Percentiles rank a stretch among this genome's conserved stretches.
phyloP scores from a whole-genome alignment of 2,329 filamentous ascomycete species.

The Hymenoscyphus infarciens region DNA sequence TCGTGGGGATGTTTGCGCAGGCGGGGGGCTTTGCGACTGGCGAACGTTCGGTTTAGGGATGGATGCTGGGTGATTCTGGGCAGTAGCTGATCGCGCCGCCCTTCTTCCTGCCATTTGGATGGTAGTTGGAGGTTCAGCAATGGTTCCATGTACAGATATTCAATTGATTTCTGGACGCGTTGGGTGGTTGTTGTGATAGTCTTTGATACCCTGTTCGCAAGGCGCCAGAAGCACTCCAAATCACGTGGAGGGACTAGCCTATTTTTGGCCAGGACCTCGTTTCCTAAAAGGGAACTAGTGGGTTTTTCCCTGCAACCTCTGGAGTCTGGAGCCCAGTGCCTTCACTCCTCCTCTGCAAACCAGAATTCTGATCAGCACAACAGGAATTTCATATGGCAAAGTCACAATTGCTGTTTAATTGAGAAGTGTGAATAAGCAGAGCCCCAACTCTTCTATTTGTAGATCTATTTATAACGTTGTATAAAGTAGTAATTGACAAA shows the following conservation, averaged over 20 bases:
- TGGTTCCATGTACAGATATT: not conserved
- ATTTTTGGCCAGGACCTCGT: not conserved
- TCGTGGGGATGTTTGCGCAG: constrained; percentile 4
- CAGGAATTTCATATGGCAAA: not conserved
- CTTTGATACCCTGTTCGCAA: not conserved
- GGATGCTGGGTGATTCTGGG: constrained; percentile 29
- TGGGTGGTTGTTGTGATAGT: not conserved
- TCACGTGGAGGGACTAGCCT: not conserved
- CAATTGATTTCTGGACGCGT: not conserved
- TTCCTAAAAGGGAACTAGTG: not conserved
- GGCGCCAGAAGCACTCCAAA: not conserved
- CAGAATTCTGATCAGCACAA: not conserved
- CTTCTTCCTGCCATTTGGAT: constrained; percentile 9
- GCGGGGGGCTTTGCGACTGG: not conserved
- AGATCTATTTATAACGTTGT: too few species aligned
- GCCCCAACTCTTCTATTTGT: too few species aligned
- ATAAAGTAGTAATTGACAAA: not conserved
- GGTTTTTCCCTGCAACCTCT: not conserved
- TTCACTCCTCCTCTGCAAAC: too few species aligned
- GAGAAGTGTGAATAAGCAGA: not conserved
- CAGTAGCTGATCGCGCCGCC: constrained; percentile 23
- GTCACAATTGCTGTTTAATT: not conserved
- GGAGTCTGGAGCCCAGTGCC: too few species aligned
- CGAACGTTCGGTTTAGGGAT: constrained; percentile 21
- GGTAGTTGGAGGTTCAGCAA: not conserved